phyloP scores from a whole-genome alignment of 352 stramenopile genomes.

The Pseudoperonospora humuli region DNA sequence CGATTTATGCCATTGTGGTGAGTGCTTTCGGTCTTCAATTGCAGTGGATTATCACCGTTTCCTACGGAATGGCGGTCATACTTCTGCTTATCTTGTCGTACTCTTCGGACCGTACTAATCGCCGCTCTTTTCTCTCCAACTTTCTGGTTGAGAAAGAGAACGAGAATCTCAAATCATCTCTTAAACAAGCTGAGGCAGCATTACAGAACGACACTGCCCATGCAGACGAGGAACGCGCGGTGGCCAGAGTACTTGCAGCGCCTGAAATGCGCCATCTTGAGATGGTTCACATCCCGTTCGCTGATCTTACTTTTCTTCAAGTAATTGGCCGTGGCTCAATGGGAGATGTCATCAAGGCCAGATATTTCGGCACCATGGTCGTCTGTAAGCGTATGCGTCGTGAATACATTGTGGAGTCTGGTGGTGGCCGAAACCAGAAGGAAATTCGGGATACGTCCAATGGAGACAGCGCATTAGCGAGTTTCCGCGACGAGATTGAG shows the following conservation, averaged over 20 bases:
- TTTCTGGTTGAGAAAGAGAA: constrained; percentile 84
- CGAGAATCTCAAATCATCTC: constrained; percentile 64
- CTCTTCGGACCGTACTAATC: constrained; percentile 70
- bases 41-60: constrained; percentile 62
- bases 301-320: constrained; percentile 73
- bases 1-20: constrained; percentile 59
- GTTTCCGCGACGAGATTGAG: constrained; percentile 81
- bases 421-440: constrained; percentile 8
- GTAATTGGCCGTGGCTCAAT: constrained; percentile 74
- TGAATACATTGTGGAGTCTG: constrained; percentile 63
- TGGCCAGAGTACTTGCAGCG: constrained; percentile 55
- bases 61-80: constrained; percentile 55
- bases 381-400: constrained; percentile 85
- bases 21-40: constrained; percentile 42
- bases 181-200: constrained; percentile 73
- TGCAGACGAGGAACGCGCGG: constrained; percentile 63
- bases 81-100: constrained; percentile 72
- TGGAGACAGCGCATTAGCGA: constrained; percentile 40
- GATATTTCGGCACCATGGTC: constrained; percentile 82
- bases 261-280: constrained; percentile 73
- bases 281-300: constrained; percentile 77
- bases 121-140: constrained; percentile 74
- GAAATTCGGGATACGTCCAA: constrained; percentile 11
- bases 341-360: constrained; percentile 85
- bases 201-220: constrained; percentile 73